These are phyloP conservation scores for Rhodomyrtus tomentosa DNA, from an alignment of 345 rosid species.

Conservation along the genomic window DNA sequence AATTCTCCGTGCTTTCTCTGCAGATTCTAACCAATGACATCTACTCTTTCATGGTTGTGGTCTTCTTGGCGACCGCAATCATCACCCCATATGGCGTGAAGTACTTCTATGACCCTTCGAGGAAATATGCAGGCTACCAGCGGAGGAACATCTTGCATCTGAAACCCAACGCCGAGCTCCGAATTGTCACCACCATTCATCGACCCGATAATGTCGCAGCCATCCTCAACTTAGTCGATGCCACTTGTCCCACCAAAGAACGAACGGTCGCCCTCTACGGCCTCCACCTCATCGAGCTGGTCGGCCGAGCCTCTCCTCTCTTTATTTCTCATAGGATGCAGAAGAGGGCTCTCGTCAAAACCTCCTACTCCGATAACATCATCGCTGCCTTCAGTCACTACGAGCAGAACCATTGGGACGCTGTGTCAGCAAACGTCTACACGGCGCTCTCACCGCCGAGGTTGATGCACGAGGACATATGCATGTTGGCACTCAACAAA, in stretches of 20 bases:
- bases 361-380: conserved; percentile 1
- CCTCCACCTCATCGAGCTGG: conserved; percentile 15
- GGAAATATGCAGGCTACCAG: conserved; percentile 10
- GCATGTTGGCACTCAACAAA: conserved; percentile 20
- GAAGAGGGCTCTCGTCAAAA: background rate
- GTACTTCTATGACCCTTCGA: background rate
- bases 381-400: conserved; percentile 12
- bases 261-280: conserved; percentile 3
- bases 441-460: conserved; percentile 27
- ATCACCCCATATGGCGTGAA: background rate
- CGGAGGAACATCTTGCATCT: conserved; percentile 13
- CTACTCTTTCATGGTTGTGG: background rate
- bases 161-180: conserved; percentile 11
- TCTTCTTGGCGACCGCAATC: background rate
- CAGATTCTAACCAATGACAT: background rate
- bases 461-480: conserved; percentile 27
- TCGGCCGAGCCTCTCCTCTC: conserved; percentile 11
- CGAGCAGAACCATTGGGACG: conserved; percentile 1
- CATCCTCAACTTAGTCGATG: conserved; percentile 1
- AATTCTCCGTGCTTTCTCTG: background rate
- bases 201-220: conserved; percentile 18
- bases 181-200: conserved; percentile 28
- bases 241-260: background rate
- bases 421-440: conserved; percentile 5
- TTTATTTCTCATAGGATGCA: conserved; percentile 15